Evolutionary conservation across 2,329 filamentous ascomycete genomes (phyloP).

Genomic region (Fusarium globosum): DNA sequence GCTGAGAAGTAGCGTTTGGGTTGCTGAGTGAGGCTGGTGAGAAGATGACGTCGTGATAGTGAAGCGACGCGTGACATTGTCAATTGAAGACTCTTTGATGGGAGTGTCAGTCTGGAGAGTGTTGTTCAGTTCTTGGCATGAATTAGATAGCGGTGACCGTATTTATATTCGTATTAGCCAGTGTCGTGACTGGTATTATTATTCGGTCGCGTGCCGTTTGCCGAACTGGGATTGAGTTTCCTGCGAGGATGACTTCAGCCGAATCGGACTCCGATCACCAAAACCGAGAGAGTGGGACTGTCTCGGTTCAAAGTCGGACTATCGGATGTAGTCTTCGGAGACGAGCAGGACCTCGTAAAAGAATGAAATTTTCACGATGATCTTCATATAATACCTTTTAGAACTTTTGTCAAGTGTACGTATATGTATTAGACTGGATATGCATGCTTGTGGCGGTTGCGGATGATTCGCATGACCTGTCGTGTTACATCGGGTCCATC

Average conservation of each 20-base stretch:
- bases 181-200: not conserved
- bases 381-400: not conserved
- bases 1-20: constrained; percentile 3
- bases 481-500: not conserved
- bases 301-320: not conserved
- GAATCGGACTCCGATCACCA: constrained; percentile 6
- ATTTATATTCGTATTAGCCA: constrained; percentile 2
- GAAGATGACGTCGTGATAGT: constrained; percentile 19
- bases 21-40: not conserved
- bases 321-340: not conserved
- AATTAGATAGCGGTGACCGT: fast-evolving
- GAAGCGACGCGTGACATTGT: constrained; percentile 4
- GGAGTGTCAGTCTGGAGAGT: not conserved
- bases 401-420: not conserved
- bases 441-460: not conserved
- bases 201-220: constrained; percentile 1
- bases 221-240: not conserved
- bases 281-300: constrained; percentile 23
- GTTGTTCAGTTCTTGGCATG: fast-evolving
- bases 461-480: not conserved
- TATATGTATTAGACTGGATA: not conserved
- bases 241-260: not conserved
- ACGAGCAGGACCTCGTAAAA: not conserved
- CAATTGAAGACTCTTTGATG: not conserved
- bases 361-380: not conserved